Evolutionary conservation across 139 green algal species (phyloP), one percentile per base, ranked within the genome.

Genomic region (Coelastrella sp.): DNA sequence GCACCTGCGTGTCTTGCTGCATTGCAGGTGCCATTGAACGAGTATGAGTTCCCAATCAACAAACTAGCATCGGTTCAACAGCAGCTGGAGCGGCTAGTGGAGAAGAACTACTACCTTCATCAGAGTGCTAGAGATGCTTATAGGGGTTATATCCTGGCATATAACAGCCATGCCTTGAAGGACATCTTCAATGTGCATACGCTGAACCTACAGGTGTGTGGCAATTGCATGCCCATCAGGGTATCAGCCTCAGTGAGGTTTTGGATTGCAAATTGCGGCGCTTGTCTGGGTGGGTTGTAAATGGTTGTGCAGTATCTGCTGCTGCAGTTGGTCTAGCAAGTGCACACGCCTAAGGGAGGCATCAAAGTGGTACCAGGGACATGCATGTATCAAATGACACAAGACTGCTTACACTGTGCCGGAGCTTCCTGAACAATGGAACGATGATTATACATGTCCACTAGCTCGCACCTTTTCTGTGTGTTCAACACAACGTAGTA

Each of bases 41-140:
- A 99, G 94, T 99, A 99, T 93, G 98, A 99, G 86, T 99, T 99
- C 80, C 98, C 98, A 5, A 92, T 94, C 3, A 94, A 91, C 94
- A 99, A 99, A 95, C 95, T 99, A 58, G 94, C 96, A 83, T 99
- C 99, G 92, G 97, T 99, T 76, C 98, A 99, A 91, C 93, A 92
- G 7, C 98, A 99, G 95, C 95, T 99, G 77, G 97, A 99, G 95
- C 94, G 96, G 66, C 97, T 99, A 73, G 97, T 99, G 73, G 96
- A 97, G 91, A 99, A 99, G 94, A 99, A 99, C 93, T 99, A 99
- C 93, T 99, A 99, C 93, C 94, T 99, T 90, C 97, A 99, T 92
- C 95, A 98, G 92, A 91, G 60, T 7, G 98, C 96, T 17, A 93
- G 94, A 73, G 96, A 98, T 22, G 96, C 96, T 0, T 98, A 97